Evolutionary conservation across 2,329 filamentous ascomycete species (phyloP).

Genomic region (Cercospora citrullina): DNA sequence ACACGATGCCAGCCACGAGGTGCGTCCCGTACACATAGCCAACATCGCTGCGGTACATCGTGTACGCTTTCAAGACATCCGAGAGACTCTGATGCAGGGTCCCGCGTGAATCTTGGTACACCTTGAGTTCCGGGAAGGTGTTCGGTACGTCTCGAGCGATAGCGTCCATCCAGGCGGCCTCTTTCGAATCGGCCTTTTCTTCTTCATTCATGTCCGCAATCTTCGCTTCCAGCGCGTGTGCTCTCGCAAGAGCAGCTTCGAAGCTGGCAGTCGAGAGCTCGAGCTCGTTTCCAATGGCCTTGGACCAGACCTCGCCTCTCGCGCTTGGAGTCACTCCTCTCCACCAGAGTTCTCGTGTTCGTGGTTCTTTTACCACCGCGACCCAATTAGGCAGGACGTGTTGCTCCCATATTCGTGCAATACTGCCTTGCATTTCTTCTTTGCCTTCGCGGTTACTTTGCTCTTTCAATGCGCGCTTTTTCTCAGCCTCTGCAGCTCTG

Average conservation of each 20-base stretch:
- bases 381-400: conserved; percentile 76
- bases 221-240: conserved; percentile 61
- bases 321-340: conserved; percentile 70
- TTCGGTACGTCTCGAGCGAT: conserved; percentile 65
- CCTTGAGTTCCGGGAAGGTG: conserved; percentile 71
- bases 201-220: conserved; percentile 50
- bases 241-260: conserved; percentile 67
- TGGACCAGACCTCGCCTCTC: conserved; percentile 68
- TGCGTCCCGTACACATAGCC: conserved; percentile 75
- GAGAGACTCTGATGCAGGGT: conserved; percentile 68
- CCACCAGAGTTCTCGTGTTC: conserved; percentile 80
- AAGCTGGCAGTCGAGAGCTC: conserved; percentile 68
- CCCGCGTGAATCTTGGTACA: conserved; percentile 64
- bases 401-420: conserved; percentile 68
- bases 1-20: conserved; percentile 69
- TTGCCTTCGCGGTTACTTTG: conserved; percentile 55
- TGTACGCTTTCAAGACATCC: conserved; percentile 75
- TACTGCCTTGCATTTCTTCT: conserved; percentile 52
- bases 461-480: conserved; percentile 50
- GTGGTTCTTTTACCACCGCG: conserved; percentile 65
- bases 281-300: conserved; percentile 72
- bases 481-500: conserved; percentile 59
- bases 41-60: conserved; percentile 79
- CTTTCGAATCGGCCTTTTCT: conserved; percentile 51
- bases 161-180: conserved; percentile 61